Conservation (phyloP, 345 rosid genomes). For the Triadica sebifera region DNA sequence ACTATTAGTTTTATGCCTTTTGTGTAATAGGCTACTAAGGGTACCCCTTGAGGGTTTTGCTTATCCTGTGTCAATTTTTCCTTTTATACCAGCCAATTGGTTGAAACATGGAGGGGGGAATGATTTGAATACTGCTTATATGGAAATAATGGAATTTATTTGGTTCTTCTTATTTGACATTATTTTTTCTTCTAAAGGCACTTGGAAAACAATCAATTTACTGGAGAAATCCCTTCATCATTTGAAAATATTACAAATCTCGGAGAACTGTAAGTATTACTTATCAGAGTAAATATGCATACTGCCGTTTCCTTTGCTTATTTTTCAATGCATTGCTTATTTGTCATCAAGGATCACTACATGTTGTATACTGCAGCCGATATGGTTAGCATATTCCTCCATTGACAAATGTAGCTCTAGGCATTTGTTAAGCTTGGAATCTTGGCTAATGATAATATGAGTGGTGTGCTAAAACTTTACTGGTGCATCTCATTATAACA, state of each 20-base stretch:
- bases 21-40: background rate
- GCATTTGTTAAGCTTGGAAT: background rate
- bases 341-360: background rate
- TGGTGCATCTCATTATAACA: background rate
- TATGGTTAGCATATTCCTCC: background rate
- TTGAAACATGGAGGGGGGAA: background rate
- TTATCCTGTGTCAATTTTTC: background rate
- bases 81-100: background rate
- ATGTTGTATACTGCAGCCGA: background rate
- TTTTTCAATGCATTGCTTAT: background rate
- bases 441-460: background rate
- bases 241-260: conserved; percentile 50
- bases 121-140: background rate
- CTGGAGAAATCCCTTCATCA: conserved; percentile 62
- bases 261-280: conserved; percentile 66
- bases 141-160: conserved; percentile 6
- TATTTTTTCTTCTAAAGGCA: conserved; percentile 49
- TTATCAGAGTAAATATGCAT: conserved; percentile 17
- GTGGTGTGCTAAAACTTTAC: background rate
- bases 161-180: conserved; percentile 16
- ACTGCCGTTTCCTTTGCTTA: background rate
- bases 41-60: background rate
- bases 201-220: conserved; percentile 67
- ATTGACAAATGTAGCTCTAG: background rate
- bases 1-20: background rate